Conservation (phyloP, 1,284 basidiomycete species). For the Exobasidium cylindrosporum region DNA sequence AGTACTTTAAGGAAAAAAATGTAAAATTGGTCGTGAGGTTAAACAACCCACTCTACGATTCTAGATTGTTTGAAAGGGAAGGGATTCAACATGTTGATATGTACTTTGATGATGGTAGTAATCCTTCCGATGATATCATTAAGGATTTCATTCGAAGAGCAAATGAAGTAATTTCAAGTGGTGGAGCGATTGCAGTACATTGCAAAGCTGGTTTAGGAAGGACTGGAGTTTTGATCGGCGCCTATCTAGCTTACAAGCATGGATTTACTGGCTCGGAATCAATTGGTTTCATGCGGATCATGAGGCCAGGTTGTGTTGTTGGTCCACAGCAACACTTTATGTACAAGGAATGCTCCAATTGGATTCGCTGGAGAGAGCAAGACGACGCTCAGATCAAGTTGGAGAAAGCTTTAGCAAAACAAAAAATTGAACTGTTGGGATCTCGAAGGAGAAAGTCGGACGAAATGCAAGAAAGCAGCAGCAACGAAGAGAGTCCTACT, state of each 20-base stretch:
- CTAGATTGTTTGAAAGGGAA: conserved; percentile 73
- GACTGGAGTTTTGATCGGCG: conserved; percentile 85
- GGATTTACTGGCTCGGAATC: conserved; percentile 97
- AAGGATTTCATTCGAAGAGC: conserved; percentile 81
- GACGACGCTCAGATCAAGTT: conserved; percentile 26
- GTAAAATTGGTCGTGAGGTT: conserved; percentile 90
- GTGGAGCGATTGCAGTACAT: conserved; percentile 75
- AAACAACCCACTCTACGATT: conserved; percentile 92
- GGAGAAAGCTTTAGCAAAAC: conserved; percentile 8
- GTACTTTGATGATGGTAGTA: conserved; percentile 98
- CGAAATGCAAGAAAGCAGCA: conserved; percentile 12
- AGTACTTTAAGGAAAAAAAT: conserved; percentile 82
- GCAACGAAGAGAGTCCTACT: conserved; percentile 10
- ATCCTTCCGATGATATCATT: conserved; percentile 90
- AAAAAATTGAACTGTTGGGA: conserved; percentile 5
- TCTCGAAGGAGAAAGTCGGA: conserved; percentile 17
- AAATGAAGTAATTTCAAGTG: conserved; percentile 72
- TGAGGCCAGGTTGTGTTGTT: conserved; percentile 91
- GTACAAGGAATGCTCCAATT: conserved; percentile 66
- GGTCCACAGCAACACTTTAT: conserved; percentile 82
- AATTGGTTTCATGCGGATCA: conserved; percentile 96
- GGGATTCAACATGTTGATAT: conserved; percentile 79
- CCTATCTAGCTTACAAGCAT: conserved; percentile 98
- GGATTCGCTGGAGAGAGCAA: conserved; percentile 48
- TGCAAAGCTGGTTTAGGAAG: conserved; percentile 91